Conservation (phyloP, 2,329 filamentous ascomycete species). For the Calonectria ilicicola region DNA sequence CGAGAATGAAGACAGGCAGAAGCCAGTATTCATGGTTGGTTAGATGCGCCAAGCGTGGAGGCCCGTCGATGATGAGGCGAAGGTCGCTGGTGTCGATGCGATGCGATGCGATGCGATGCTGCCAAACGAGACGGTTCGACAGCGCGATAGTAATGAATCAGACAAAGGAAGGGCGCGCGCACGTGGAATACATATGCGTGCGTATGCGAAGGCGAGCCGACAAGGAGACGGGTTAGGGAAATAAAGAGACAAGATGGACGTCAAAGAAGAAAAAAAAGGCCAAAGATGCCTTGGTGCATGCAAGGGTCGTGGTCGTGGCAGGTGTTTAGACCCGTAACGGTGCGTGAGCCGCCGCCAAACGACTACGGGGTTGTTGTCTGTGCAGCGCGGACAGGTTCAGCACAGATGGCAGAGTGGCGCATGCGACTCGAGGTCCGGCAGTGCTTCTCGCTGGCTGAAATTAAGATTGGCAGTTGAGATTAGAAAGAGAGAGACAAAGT, state of each 20-base stretch:
- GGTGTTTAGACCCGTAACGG: neutral
- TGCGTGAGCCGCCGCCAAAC: neutral
- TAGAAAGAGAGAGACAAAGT: neutral
- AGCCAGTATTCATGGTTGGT: slow-evolving; percentile 5
- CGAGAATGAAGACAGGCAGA: neutral
- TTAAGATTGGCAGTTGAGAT: neutral
- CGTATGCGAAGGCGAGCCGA: neutral
- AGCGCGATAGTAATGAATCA: neutral
- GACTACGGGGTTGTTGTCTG: neutral
- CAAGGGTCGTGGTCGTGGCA: slow-evolving; percentile 5
- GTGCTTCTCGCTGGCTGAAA: neutral
- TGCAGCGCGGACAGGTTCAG: neutral
- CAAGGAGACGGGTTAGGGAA: neutral
- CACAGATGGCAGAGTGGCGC: slow-evolving; percentile 6
- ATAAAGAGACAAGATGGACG: slow-evolving; percentile 5
- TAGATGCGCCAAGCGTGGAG: neutral
- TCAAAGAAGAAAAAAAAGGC: slow-evolving; percentile 24
- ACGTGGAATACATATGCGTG: neutral
- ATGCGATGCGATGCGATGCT: neutral
- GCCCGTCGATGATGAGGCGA: neutral
- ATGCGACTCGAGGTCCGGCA: neutral
- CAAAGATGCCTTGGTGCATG: slow-evolving; percentile 27
- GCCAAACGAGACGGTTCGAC: neutral
- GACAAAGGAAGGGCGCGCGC: slow-evolving; percentile 6
- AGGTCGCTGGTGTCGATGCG: neutral